A percentile compares a stretch with the other conserved stretches of the same genome.
Conservation (phyloP, 2,329 filamentous ascomycete genomes). For the Sporothrix dimorphospora region DNA sequence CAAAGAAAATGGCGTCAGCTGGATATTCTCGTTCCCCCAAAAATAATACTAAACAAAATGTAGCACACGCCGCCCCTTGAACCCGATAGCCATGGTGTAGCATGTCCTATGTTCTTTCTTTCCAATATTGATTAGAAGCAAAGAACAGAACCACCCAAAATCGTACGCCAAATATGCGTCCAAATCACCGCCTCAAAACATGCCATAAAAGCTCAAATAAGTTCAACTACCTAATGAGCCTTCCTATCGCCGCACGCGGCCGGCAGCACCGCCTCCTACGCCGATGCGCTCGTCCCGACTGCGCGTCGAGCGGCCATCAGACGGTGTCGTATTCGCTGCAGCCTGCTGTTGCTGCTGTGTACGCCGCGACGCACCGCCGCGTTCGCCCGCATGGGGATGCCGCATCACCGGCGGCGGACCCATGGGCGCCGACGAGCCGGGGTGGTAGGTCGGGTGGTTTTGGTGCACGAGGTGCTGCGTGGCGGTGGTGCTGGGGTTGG, state of each 20-base stretch:
- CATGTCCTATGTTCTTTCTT: neutral
- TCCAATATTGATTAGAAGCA: neutral
- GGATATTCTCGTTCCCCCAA: too few species aligned
- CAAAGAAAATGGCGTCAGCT: too few species aligned
- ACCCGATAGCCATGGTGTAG: too few species aligned
- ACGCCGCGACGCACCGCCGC: neutral
- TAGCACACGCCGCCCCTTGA: too few species aligned
- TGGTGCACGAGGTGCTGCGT: slow-evolving; percentile 24
- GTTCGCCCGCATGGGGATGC: neutral
- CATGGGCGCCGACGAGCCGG: slow-evolving; percentile 30
- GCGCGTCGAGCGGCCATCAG: slow-evolving; percentile 38
- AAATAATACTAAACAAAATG: too few species aligned
- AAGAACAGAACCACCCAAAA: neutral
- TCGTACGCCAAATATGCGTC: neutral
- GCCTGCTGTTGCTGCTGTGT: slow-evolving; percentile 24
- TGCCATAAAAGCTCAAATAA: too few species aligned
- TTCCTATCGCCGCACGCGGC: neutral
- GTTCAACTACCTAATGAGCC: too few species aligned
- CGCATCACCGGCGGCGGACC: slow-evolving; percentile 29
- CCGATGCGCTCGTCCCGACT: slow-evolving; percentile 42
- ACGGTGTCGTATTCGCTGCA: slow-evolving; percentile 32
- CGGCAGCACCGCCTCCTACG: slow-evolving; percentile 30
- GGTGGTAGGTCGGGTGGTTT: slow-evolving; percentile 25
- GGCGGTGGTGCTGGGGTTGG: slow-evolving; percentile 3
- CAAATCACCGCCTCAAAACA: neutral